Evolutionary conservation across 331 rosid species (phyloP), one percentile per base, ranked within the genome.

Genomic region (Pyracantha coccinea): DNA sequence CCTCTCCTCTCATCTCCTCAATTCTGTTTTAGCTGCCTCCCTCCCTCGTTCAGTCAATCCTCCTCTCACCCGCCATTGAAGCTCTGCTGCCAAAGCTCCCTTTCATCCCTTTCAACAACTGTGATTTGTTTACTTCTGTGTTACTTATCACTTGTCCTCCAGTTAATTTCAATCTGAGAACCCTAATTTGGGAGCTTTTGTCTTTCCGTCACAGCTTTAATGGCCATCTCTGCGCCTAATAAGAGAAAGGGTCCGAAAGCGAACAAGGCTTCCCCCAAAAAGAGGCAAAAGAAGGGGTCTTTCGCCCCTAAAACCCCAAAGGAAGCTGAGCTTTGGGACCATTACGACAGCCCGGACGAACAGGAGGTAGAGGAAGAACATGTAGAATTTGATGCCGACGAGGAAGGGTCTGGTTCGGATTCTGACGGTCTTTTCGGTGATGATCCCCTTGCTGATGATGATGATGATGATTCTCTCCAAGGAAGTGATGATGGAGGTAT

Each of bases 401-500:
- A 63, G 44, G 58, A 38, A 19, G 84, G 28, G 4, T 76, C 72
- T 29, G 91, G 71, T 61, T 89, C 87, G 23, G 98, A 77, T 62
- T 86, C 89, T 2, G 96, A 92, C 8, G 62, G 75, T 65, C 83
- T 89, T 8, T 97, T 85, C 8, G 93, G 86, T 1, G 96, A 92
- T 58, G 89, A 88, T 53, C 90, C 90, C 1, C 66, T 92, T 19
- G 76, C 31, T 38, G 67, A 33, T 33, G 35, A 59, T 11, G 78
- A 59, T 11, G 78, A 72, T 17, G 90, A 90, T 57, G 96, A 84
- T 85, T 90, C 88, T 75, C 86, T 90, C 6, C 90, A 84, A 73
- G 96, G 86, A 80, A 92, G 88, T 77, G 96, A 86, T 21, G 91
- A 85, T 6, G 98, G 80, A 57, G 94, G 83, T 86, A 32, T 14